Evolutionary conservation across 73 alveolate genomes (phyloP).

Genomic region (Paramecium tetraurelia): DNA sequence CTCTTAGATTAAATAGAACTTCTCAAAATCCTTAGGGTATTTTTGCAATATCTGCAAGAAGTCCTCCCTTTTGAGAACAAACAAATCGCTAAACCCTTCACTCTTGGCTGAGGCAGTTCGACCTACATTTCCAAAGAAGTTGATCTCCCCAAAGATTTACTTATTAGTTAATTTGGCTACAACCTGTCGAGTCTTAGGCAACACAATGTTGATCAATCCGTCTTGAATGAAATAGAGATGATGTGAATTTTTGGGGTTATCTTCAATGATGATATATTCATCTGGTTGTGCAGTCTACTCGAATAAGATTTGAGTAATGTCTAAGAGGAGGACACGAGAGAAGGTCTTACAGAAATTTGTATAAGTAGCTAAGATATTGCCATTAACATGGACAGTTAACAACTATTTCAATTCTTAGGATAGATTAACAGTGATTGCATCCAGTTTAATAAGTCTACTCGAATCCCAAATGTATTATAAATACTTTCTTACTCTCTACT

Average conservation of each 20-base stretch:
- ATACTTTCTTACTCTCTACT: slow-evolving; percentile 56
- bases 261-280: slow-evolving; percentile 85
- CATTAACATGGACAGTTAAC: background rate
- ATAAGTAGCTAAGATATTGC: background rate
- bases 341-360: background rate
- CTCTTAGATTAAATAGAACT: background rate
- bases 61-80: background rate
- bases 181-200: slow-evolving; percentile 37
- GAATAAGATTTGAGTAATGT: slow-evolving; percentile 73
- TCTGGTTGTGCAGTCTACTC: slow-evolving; percentile 80
- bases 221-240: slow-evolving; percentile 76
- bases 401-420: background rate
- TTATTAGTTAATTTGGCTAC: slow-evolving; percentile 3
- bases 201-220: slow-evolving; percentile 71
- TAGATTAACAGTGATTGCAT: background rate
- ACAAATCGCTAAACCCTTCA: slow-evolving; percentile 26
- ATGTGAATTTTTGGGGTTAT: slow-evolving; percentile 70
- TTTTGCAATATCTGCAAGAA: background rate
- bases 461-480: slow-evolving; percentile 57
- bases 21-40: background rate
- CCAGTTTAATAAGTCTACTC: background rate
- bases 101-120: slow-evolving; percentile 70
- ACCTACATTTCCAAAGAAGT: slow-evolving; percentile 59
- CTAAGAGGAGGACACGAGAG: background rate
- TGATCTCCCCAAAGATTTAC: slow-evolving; percentile 70